Evolutionary conservation across 2,329 filamentous ascomycete species (phyloP).

Genomic region (Penicillium brevicompactum): DNA sequence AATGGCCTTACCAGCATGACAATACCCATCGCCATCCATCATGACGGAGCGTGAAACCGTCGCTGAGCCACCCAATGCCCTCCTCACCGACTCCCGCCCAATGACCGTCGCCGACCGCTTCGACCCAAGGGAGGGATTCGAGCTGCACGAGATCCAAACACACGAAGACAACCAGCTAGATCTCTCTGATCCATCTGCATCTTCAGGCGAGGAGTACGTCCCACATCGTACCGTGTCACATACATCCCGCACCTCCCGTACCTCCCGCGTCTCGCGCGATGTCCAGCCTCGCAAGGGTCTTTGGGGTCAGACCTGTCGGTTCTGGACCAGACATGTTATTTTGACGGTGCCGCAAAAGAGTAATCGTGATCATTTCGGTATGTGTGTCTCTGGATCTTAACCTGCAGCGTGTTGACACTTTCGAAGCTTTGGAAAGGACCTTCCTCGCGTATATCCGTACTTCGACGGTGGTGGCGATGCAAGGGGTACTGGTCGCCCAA

Average conservation of each 20-base stretch:
- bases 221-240: constrained; percentile 28
- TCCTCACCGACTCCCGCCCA: constrained; percentile 13
- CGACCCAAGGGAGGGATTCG: constrained; percentile 26
- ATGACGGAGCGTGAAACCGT: constrained; percentile 8
- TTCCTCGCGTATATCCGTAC: constrained; percentile 76
- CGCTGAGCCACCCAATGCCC: constrained; percentile 5
- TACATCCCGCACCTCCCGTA: constrained; percentile 11
- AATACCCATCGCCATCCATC: background rate
- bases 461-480: constrained; percentile 66
- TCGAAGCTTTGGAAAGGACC: constrained; percentile 70
- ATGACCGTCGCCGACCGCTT: constrained; percentile 2
- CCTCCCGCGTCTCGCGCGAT: constrained; percentile 5
- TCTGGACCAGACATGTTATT: constrained; percentile 67
- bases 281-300: constrained; percentile 48
- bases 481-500: constrained; percentile 67
- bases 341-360: constrained; percentile 42
- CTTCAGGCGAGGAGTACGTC: constrained; percentile 35
- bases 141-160: constrained; percentile 35
- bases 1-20: background rate
- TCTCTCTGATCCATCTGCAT: constrained; percentile 32
- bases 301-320: constrained; percentile 71
- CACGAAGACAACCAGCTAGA: constrained; percentile 27
- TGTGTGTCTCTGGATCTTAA: constrained; percentile 4
- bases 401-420: background rate
- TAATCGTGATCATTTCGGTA: constrained; percentile 47